These are phyloP conservation scores for Fraxinus sp. DNA, from an alignment of 305 asterid genomes.

Conservation along the genomic window DNA sequence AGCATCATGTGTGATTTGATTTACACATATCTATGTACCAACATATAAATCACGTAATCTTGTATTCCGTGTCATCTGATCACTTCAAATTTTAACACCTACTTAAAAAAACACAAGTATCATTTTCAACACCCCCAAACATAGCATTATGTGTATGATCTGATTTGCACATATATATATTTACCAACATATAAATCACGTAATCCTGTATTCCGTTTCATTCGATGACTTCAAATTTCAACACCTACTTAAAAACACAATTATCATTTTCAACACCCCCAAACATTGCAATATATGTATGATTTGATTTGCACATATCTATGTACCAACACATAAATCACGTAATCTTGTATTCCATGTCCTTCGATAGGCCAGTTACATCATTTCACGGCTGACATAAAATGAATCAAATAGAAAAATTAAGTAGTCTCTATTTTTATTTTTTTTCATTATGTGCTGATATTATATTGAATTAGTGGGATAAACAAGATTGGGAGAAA, in stretches of 20 bases:
- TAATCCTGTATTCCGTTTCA: neutral
- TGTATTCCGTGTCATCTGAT: neutral
- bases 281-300: neutral
- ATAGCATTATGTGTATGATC: neutral
- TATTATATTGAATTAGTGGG: neutral
- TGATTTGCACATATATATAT: neutral
- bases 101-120: neutral
- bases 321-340: neutral
- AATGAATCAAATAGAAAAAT: neutral
- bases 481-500: conserved; percentile 22
- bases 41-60: neutral
- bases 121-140: neutral
- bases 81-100: neutral
- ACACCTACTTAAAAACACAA: neutral
- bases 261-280: neutral
- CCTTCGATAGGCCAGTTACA: neutral
- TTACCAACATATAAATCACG: neutral
- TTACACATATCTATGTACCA: neutral
- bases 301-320: neutral
- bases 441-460: neutral
- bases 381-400: neutral
- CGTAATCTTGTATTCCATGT: neutral
- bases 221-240: neutral
- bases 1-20: neutral
- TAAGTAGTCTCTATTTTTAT: neutral